A percentile compares a stretch with the other conserved stretches of the same genome.
phyloP scores from a whole-genome alignment of 2,329 filamentous ascomycete species.

The Diaporthe capsici region DNA sequence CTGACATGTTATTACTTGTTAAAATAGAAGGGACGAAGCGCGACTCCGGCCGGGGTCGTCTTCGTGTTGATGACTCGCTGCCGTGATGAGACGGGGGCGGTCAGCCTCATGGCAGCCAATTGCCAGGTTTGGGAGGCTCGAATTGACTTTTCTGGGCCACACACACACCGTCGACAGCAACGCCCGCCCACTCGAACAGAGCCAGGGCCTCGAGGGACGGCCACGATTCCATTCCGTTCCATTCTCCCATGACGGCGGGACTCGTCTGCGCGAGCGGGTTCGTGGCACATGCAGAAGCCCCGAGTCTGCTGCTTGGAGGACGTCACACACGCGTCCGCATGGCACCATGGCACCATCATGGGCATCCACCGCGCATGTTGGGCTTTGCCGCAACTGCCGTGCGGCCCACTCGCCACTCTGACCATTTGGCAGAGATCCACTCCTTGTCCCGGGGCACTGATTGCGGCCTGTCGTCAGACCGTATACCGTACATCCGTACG shows the following conservation, averaged over 20 bases:
- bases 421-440: conserved; percentile 21
- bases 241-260: conserved; percentile 10
- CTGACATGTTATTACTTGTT: conserved; percentile 8
- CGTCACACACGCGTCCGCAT: conserved; percentile 17
- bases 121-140: conserved; percentile 3
- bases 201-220: neutral
- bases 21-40: conserved; percentile 13
- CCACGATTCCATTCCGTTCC: neutral
- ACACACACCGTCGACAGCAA: conserved; percentile 6
- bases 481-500: conserved; percentile 2
- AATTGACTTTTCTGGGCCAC: conserved; percentile 21
- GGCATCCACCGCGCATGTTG: conserved; percentile 9
- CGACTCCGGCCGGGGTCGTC: conserved; percentile 6
- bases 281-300: neutral
- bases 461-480: neutral
- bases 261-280: neutral
- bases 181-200: neutral
- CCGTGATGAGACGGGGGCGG: conserved; percentile 13
- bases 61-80: conserved; percentile 34
- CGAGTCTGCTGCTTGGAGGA: conserved; percentile 21
- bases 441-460: neutral
- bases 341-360: conserved; percentile 27
- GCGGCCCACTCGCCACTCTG: conserved; percentile 26
- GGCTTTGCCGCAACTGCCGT: conserved; percentile 37
- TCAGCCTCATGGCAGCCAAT: conserved; percentile 29